Conservation (phyloP, 2,329 filamentous ascomycete genomes). For the Cladosporium colombiae region DNA sequence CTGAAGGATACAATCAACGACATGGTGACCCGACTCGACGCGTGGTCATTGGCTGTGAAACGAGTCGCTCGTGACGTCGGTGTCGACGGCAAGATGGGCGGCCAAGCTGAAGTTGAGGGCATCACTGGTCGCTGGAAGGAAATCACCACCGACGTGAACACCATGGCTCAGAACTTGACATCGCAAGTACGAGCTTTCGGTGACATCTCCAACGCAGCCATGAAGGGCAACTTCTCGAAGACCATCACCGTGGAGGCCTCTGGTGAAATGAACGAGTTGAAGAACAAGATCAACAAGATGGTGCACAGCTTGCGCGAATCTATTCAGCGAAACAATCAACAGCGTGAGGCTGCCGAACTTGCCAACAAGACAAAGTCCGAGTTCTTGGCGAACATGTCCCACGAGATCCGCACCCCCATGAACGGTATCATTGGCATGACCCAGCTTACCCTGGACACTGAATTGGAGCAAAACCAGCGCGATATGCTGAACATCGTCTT, state of each 20-base stretch:
- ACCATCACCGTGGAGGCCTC: slow-evolving; percentile 96
- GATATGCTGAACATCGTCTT: slow-evolving; percentile 99
- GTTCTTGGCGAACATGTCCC: slow-evolving; percentile 98
- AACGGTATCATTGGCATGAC: slow-evolving; percentile 99
- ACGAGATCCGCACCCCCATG: slow-evolving; percentile 97
- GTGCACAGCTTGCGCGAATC: slow-evolving; percentile 92
- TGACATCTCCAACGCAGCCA: slow-evolving; percentile 96
- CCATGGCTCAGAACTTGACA: slow-evolving; percentile 80
- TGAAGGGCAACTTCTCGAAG: slow-evolving; percentile 95
- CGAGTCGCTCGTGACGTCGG: slow-evolving; percentile 94
- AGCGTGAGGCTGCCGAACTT: slow-evolving; percentile 90
- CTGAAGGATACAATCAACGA: slow-evolving; percentile 97
- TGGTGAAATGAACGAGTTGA: slow-evolving; percentile 98
- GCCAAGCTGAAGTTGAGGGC: slow-evolving; percentile 90
- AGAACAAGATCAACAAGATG: slow-evolving; percentile 99
- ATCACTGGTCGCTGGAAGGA: slow-evolving; percentile 96
- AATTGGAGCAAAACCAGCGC: slow-evolving; percentile 90
- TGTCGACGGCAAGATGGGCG: slow-evolving; percentile 97
- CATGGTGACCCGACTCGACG: slow-evolving; percentile 94
- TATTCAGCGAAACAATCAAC: slow-evolving; percentile 94
- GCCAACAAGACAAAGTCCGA: slow-evolving; percentile 98
- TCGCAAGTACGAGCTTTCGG: slow-evolving; percentile 97
- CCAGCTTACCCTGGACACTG: slow-evolving; percentile 88
- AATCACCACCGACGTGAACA: slow-evolving; percentile 95
- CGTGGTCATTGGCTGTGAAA: slow-evolving; percentile 95